Percentiles rank a stretch among this genome's conserved stretches.
Evolutionary conservation across 306 rosid genomes (phyloP).

Genomic region (Gastrolobium bilobum): DNA sequence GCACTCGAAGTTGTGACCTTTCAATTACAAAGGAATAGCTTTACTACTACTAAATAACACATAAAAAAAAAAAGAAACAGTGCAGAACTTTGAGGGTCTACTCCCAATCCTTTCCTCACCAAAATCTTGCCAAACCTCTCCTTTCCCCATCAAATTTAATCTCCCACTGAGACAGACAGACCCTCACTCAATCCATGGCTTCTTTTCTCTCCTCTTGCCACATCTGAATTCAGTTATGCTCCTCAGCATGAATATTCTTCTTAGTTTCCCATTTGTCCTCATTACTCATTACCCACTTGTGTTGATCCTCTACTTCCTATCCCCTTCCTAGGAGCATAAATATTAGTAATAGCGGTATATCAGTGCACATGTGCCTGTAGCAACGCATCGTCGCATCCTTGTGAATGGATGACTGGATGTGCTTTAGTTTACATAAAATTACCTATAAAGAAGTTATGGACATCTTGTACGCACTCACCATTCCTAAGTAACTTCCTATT

Average conservation of each 20-base stretch:
- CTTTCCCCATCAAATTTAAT: constrained; percentile 3
- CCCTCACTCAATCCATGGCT: constrained; percentile 2
- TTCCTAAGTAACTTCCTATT: constrained; percentile 89
- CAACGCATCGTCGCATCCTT: background rate
- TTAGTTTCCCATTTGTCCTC: background rate
- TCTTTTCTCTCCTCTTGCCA: constrained; percentile 13
- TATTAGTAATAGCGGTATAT: constrained; percentile 1
- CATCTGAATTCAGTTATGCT: background rate
- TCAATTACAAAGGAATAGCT: no score
- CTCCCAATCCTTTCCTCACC: background rate
- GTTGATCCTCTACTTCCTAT: constrained; percentile 11
- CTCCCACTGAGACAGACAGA: background rate
- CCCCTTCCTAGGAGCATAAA: background rate
- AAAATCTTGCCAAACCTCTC: background rate
- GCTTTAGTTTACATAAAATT: constrained; percentile 20
- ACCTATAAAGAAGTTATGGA: constrained; percentile 25
- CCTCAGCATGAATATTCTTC: constrained; percentile 12
- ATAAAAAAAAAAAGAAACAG: background rate
- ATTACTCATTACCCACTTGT: background rate
- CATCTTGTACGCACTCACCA: constrained; percentile 66
- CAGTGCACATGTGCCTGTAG: background rate
- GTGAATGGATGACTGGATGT: background rate
- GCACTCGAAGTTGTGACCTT: no score
- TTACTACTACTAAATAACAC: background rate
- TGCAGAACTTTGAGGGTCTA: background rate